A percentile compares a stretch with the other conserved stretches of the same genome.
These are phyloP conservation scores for Cryptococcus sp. DNA, from an alignment of 1,284 basidiomycete genomes.

Conservation along the genomic window DNA sequence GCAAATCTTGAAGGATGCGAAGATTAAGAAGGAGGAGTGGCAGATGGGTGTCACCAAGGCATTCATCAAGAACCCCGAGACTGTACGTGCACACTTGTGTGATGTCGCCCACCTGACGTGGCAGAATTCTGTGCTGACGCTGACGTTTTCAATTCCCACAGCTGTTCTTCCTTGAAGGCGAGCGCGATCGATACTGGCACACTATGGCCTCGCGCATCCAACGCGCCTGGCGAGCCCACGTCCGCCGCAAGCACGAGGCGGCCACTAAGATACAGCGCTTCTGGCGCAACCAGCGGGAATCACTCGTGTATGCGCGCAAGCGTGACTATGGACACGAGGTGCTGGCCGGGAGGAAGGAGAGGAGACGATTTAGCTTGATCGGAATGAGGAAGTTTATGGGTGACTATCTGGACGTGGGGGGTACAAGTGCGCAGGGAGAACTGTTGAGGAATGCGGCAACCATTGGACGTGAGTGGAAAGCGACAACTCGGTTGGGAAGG, in stretches of 20 bases:
- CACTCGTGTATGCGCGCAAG: conserved; percentile 78
- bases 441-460: conserved; percentile 72
- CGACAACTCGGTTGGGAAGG: background rate
- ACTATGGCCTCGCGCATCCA: conserved; percentile 98
- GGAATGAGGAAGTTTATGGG: conserved; percentile 95
- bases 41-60: conserved; percentile 99
- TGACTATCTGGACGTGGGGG: conserved; percentile 91
- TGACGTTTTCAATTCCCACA: conserved; percentile 39
- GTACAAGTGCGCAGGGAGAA: conserved; percentile 73
- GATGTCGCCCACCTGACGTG: background rate
- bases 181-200: conserved; percentile 99
- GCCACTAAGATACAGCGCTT: conserved; percentile 93
- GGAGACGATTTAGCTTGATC: conserved; percentile 86
- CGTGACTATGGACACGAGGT: conserved; percentile 93
- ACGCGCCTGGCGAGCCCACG: conserved; percentile 91
- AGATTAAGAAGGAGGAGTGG: conserved; percentile 96
- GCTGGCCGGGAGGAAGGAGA: conserved; percentile 86
- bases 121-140: background rate
- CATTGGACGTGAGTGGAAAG: conserved; percentile 61
- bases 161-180: conserved; percentile 97
- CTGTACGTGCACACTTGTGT: conserved; percentile 56
- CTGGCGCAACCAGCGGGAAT: conserved; percentile 98
- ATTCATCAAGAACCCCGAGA: conserved; percentile 99
- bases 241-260: conserved; percentile 92
- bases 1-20: conserved; percentile 88